Percentiles rank a stretch among this genome's conserved stretches.
Conservation (phyloP, 176 grass and related monocot species). For the Oropetium thomaeum region DNA sequence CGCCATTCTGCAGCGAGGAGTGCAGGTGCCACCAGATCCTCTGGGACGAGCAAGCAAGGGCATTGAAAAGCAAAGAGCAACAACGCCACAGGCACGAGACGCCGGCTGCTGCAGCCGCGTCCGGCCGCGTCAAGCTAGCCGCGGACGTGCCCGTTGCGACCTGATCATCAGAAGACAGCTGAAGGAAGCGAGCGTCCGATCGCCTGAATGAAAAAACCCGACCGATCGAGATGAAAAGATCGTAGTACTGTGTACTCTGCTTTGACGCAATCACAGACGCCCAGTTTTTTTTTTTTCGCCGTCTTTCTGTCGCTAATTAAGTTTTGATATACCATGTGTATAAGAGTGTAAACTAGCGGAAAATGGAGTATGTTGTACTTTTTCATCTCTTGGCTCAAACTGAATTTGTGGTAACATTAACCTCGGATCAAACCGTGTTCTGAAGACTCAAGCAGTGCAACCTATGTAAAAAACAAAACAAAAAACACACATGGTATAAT, state of each 20-base stretch:
- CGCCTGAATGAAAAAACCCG: neutral
- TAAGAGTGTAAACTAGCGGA: neutral
- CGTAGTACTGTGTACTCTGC: neutral
- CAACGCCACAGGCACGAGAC: neutral
- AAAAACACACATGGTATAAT: too few species aligned
- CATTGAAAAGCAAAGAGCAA: conserved; percentile 8
- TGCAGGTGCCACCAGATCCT: conserved; percentile 47
- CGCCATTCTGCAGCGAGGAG: conserved; percentile 65
- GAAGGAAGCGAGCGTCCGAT: neutral
- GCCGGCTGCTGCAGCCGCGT: neutral
- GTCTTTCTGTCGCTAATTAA: neutral
- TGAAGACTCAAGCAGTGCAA: neutral
- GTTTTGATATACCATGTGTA: neutral
- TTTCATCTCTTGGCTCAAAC: too few species aligned
- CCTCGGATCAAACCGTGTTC: neutral
- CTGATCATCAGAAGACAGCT: neutral
- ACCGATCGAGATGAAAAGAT: conserved; percentile 4
- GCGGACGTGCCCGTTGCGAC: conserved; percentile 37
- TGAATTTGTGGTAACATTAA: neutral
- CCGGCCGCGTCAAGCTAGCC: neutral
- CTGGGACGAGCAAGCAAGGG: conserved; percentile 7
- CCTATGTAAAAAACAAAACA: too few species aligned
- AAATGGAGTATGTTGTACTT: too few species aligned
- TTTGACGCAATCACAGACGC: neutral
- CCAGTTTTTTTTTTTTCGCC: neutral